These are phyloP conservation scores for Acacia pycnantha DNA, from an alignment of 331 rosid genomes.

Conservation along the genomic window DNA sequence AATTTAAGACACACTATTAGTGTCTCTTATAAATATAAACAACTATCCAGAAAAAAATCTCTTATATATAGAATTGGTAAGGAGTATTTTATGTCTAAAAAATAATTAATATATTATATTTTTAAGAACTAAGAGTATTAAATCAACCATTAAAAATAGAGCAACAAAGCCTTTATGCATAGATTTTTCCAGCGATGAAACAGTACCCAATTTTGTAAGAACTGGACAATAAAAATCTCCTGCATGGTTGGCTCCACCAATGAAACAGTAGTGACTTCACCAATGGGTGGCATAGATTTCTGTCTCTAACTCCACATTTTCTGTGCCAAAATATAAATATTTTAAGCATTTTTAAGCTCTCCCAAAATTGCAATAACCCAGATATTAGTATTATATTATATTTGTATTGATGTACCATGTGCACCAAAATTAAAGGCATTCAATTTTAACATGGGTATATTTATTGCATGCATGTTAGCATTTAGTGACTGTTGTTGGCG, in stretches of 20 bases:
- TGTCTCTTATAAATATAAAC: too few relatives aligned
- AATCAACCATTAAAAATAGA: neutral
- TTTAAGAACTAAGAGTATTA: too few relatives aligned
- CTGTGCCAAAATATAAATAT: conserved; percentile 35
- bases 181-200: neutral
- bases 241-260: neutral
- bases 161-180: neutral
- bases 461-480: conserved; percentile 72
- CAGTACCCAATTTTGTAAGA: neutral
- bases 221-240: neutral
- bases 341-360: conserved; percentile 13
- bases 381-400: neutral
- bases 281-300: conserved; percentile 23
- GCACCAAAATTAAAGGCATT: conserved; percentile 47
- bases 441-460: conserved; percentile 53
- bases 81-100: too few relatives aligned
- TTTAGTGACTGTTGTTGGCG: conserved; percentile 73
- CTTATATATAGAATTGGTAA: too few relatives aligned
- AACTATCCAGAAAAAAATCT: too few relatives aligned
- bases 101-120: too few relatives aligned
- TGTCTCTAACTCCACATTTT: conserved; percentile 32
- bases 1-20: too few relatives aligned
- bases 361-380: conserved; percentile 22
- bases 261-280: neutral
- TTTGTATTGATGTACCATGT: conserved; percentile 40